A percentile compares a stretch with the other conserved stretches of the same genome.
Conservation (phyloP, 495 filamentous ascomycete species). For the Penicillium maclennaniae region DNA sequence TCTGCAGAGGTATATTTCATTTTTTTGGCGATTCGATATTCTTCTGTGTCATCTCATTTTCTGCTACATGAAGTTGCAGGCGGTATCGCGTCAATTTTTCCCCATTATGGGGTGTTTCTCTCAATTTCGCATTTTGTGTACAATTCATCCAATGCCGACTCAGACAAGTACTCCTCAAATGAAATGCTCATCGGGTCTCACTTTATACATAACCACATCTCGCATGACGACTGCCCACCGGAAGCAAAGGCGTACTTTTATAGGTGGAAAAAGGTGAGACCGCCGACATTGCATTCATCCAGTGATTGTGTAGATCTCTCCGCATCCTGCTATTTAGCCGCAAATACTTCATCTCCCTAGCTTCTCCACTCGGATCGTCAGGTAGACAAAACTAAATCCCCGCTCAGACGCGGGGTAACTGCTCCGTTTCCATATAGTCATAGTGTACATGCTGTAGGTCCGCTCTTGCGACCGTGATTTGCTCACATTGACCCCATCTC, state of each 20-base stretch:
- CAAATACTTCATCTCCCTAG: neutral
- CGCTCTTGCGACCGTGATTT: constrained; percentile 3
- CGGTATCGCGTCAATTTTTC: neutral
- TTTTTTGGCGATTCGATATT: constrained; percentile 16
- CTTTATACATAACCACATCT: neutral
- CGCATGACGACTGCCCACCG: neutral
- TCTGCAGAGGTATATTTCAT: constrained; percentile 19
- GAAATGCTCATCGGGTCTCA: neutral
- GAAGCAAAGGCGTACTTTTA: neutral
- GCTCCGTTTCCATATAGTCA: constrained; percentile 22
- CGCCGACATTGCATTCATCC: constrained; percentile 11
- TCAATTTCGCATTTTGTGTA: constrained; percentile 7
- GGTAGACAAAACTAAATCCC: neutral
- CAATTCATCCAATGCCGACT: constrained; percentile 4
- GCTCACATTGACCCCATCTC: constrained; percentile 10
- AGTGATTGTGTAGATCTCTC: neutral
- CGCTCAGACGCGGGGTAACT: constrained; percentile 5
- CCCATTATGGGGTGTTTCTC: neutral
- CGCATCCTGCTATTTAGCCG: neutral
- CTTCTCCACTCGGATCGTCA: neutral
- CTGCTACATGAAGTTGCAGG: neutral
- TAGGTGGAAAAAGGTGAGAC: constrained; percentile 20
- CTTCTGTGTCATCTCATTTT: constrained; percentile 1
- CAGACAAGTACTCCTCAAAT: neutral
- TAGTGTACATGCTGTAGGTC: constrained; percentile 3